Conservation (phyloP, 148 eudicot genomes). For the Nepenthes gracilis region DNA sequence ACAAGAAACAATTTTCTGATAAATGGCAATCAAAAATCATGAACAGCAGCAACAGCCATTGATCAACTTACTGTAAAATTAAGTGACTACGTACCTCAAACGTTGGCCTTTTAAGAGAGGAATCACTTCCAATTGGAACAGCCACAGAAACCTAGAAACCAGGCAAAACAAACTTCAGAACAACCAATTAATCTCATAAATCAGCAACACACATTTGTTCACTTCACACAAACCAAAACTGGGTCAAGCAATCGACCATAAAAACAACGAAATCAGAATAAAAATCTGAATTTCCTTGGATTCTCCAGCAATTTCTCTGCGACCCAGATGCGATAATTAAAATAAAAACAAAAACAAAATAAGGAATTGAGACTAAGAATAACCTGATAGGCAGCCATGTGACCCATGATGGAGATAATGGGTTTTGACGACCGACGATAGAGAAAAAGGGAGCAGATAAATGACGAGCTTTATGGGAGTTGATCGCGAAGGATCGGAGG, state of each 20-base stretch:
- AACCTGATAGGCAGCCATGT: slow-evolving; percentile 39
- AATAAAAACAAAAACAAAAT: background rate
- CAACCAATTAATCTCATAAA: background rate
- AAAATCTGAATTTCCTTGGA: no score
- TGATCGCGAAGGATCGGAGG: background rate
- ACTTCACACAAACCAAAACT: no score
- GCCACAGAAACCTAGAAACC: slow-evolving; percentile 29
- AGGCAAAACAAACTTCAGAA: background rate
- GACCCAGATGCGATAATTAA: background rate
- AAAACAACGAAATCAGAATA: no score
- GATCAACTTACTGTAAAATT: background rate
- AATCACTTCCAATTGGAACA: slow-evolving; percentile 32
- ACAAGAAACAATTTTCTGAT: no score
- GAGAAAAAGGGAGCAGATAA: background rate
- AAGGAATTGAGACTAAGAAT: background rate
- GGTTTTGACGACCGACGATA: background rate
- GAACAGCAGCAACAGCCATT: background rate
- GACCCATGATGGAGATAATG: slow-evolving; percentile 29
- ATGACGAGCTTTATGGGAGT: background rate
- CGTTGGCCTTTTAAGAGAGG: slow-evolving; percentile 28
- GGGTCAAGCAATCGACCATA: no score
- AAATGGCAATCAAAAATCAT: background rate
- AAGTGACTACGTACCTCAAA: slow-evolving; percentile 29
- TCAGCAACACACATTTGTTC: background rate
- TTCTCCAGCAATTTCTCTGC: background rate